Percentiles rank a stretch among this genome's conserved stretches.
phyloP scores from a whole-genome alignment of 73 alveolate species.

The Diophrys sp. region DNA sequence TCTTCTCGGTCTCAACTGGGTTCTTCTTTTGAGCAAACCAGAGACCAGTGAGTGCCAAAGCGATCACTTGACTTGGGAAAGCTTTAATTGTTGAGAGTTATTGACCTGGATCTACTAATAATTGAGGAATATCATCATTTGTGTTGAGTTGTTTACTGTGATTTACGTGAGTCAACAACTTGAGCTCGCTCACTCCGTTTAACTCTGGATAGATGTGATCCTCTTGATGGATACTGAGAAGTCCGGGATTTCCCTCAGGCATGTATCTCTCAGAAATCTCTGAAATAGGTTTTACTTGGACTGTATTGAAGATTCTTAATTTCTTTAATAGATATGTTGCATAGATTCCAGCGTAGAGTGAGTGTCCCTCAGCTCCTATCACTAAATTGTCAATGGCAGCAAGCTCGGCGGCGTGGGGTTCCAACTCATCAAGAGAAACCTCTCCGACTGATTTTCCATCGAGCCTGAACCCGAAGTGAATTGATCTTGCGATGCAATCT shows the following conservation, averaged over 20 bases:
- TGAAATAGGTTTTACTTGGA: too few species aligned
- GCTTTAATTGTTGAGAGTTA: slow-evolving; percentile 89
- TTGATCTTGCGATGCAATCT: slow-evolving; percentile 25
- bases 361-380: slow-evolving; percentile 67
- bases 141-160: too few species aligned
- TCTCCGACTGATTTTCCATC: slow-evolving; percentile 12
- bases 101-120: slow-evolving; percentile 85
- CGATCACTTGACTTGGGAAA: slow-evolving; percentile 66
- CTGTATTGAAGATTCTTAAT: slow-evolving; percentile 46
- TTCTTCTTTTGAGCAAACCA: slow-evolving; percentile 59
- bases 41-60: slow-evolving; percentile 47
- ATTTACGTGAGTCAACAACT: too few species aligned
- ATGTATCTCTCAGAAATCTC: too few species aligned
- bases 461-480: slow-evolving; percentile 30
- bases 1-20: background rate
- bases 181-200: too few species aligned
- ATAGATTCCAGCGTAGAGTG: slow-evolving; percentile 49
- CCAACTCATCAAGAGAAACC: slow-evolving; percentile 50
- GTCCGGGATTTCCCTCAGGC: too few species aligned
- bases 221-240: too few species aligned
- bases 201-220: too few species aligned
- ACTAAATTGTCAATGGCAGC: slow-evolving; percentile 48
- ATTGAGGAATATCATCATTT: too few species aligned
- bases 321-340: slow-evolving; percentile 54
- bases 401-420: too few species aligned